Percentiles rank a stretch among this genome's conserved stretches.
These are phyloP conservation scores for Boletellus ananas DNA, from an alignment of 768 basidiomycete genomes.

Conservation along the genomic window DNA sequence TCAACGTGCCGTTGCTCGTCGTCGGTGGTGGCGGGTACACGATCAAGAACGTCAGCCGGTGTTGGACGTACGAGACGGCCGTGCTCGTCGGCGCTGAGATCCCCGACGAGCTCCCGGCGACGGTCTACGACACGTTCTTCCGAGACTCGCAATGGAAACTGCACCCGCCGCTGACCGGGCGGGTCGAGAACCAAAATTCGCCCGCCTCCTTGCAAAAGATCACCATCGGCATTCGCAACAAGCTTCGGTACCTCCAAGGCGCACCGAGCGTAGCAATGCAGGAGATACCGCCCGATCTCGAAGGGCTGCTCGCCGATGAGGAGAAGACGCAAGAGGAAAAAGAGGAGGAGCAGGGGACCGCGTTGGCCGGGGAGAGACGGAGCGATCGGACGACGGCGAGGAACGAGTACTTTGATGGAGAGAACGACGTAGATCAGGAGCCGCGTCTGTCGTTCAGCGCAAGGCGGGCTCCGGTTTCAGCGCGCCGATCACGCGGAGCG, in stretches of 20 bases:
- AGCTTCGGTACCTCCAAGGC: slow-evolving; percentile 87
- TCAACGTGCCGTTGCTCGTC: slow-evolving; percentile 85
- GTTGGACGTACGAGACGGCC: slow-evolving; percentile 98
- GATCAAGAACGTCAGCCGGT: slow-evolving; percentile 95
- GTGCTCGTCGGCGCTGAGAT: slow-evolving; percentile 82
- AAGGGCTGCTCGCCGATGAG: slow-evolving; percentile 71
- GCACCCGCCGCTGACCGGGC: slow-evolving; percentile 87
- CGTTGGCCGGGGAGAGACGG: slow-evolving; percentile 49
- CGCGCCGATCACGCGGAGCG: slow-evolving; percentile 20
- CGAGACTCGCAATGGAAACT: slow-evolving; percentile 88
- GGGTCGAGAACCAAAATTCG: slow-evolving; percentile 92
- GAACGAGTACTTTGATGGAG: slow-evolving; percentile 74
- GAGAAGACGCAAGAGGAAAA: slow-evolving; percentile 63
- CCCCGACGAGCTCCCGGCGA: slow-evolving; percentile 82
- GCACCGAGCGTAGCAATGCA: slow-evolving; percentile 97
- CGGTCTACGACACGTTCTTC: slow-evolving; percentile 92
- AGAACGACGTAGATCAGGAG: slow-evolving; percentile 60
- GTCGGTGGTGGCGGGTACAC: slow-evolving; percentile 97
- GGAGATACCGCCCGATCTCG: slow-evolving; percentile 91
- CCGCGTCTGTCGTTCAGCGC: slow-evolving; percentile 30
- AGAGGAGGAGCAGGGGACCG: slow-evolving; percentile 62
- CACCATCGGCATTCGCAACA: slow-evolving; percentile 78
- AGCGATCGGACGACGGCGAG: slow-evolving; percentile 48
- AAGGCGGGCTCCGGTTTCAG: slow-evolving; percentile 10
- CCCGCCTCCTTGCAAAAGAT: slow-evolving; percentile 81